Percentiles rank a stretch among this genome's conserved stretches.
phyloP scores from a whole-genome alignment of 73 alveolate species.

The Stentor roeselii region DNA sequence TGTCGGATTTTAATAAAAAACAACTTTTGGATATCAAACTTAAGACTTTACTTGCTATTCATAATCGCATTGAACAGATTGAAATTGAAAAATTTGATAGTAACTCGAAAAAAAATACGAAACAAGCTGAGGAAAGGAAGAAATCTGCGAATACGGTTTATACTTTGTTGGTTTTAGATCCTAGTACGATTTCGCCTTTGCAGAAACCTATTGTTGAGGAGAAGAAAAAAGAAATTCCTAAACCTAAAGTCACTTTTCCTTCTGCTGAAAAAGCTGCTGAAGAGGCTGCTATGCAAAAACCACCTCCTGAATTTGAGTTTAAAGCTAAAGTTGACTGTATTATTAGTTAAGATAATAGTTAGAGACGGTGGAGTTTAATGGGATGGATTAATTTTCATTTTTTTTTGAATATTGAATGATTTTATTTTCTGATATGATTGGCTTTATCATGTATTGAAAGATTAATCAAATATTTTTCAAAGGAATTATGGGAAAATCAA shows the following conservation, averaged over 20 bases:
- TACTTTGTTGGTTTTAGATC: neutral
- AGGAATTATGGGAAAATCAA: too few species aligned
- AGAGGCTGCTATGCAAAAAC: neutral
- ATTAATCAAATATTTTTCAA: too few species aligned
- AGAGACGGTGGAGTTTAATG: too few species aligned
- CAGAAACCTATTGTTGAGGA: neutral
- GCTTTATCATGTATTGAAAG: too few species aligned
- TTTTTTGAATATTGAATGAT: too few species aligned
- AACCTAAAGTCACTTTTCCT: neutral
- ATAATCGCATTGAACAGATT: neutral
- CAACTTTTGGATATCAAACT: constrained; percentile 2
- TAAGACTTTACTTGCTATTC: neutral
- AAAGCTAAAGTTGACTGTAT: neutral
- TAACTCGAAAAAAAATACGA: neutral
- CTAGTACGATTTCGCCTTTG: neutral
- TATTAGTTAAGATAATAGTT: neutral
- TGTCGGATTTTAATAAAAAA: neutral
- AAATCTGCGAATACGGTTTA: neutral
- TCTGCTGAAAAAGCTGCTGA: neutral
- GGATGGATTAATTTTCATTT: too few species aligned
- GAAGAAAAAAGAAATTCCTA: neutral
- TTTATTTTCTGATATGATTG: too few species aligned
- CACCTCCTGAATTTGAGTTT: constrained; percentile 2
- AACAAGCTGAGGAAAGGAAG: neutral
- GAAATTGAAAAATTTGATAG: neutral